Evolutionary conservation across 306 rosid genomes (phyloP).

Genomic region (Cucurbita maxima): DNA sequence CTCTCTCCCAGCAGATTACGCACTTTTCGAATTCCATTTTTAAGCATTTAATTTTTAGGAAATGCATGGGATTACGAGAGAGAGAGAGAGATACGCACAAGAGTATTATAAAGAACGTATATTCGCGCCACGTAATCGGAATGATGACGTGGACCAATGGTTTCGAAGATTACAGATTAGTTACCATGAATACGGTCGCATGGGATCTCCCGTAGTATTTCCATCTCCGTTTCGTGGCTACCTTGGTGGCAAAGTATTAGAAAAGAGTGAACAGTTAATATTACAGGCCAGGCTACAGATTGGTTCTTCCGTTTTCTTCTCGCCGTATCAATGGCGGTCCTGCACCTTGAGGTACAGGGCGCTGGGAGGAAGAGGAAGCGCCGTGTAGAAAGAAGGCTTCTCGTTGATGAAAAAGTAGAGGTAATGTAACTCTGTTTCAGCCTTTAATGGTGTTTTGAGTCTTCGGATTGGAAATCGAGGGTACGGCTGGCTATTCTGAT

Average conservation of each 20-base stretch:
- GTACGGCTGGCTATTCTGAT: background rate
- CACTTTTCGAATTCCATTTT: background rate
- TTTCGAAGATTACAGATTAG: background rate
- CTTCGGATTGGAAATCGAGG: background rate
- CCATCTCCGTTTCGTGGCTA: background rate
- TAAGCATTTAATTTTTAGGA: background rate
- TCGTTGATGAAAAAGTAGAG: slow-evolving; percentile 23
- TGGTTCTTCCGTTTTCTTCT: background rate
- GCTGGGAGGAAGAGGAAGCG: slow-evolving; percentile 12
- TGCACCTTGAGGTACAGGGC: slow-evolving; percentile 2
- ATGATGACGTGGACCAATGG: background rate
- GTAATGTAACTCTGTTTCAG: slow-evolving; percentile 8
- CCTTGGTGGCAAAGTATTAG: slow-evolving; percentile 7
- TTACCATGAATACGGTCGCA: background rate
- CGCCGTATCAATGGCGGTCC: slow-evolving; percentile 20
- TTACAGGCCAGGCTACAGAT: too few relatives aligned
- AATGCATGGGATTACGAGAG: background rate
- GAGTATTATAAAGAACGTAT: background rate
- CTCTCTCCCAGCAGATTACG: background rate
- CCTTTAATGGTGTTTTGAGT: background rate
- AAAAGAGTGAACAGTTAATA: background rate
- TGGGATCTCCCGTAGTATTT: background rate
- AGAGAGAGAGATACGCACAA: background rate
- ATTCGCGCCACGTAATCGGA: background rate
- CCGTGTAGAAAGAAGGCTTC: slow-evolving; percentile 10